Evolutionary conservation across 106 monocot genomes (phyloP).

Genomic region (Dendrobium huoshanense): DNA sequence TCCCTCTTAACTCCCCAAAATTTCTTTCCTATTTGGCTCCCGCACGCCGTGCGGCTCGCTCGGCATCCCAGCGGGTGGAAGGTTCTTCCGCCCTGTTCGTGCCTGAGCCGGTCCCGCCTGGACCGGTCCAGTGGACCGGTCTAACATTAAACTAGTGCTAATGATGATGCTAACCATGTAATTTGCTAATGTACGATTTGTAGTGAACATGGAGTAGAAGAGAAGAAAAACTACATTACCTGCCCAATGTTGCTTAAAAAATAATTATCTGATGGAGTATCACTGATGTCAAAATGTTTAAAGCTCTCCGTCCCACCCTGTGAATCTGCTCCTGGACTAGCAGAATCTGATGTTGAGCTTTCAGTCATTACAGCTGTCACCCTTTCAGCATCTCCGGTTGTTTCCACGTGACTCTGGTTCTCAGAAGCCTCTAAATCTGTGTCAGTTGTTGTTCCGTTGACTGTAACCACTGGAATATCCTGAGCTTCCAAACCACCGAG

Average conservation of each 20-base stretch:
- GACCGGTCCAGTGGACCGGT: too few relatives aligned
- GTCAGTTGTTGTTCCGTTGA: constrained; percentile 7
- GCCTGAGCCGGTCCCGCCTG: too few relatives aligned
- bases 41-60: too few relatives aligned
- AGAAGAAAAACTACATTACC: constrained; percentile 30
- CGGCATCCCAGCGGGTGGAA: too few relatives aligned
- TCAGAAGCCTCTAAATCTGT: constrained; percentile 14
- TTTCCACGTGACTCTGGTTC: not conserved
- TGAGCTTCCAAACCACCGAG: constrained; percentile 14
- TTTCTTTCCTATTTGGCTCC: too few relatives aligned
- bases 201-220: not conserved
- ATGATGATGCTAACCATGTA: not conserved
- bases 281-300: constrained; percentile 81
- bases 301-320: constrained; percentile 23
- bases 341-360: constrained; percentile 14
- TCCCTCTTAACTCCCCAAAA: too few relatives aligned
- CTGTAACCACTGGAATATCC: constrained; percentile 15
- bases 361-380: constrained; percentile 1
- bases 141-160: not conserved
- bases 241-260: constrained; percentile 39
- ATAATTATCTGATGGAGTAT: constrained; percentile 70
- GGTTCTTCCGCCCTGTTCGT: too few relatives aligned
- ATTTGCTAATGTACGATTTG: not conserved
- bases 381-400: constrained; percentile 12
- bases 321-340: constrained; percentile 11